Evolutionary conservation across 2,329 filamentous ascomycete genomes (phyloP), one percentile per base, ranked within the genome.

Genomic region (Trichophyton rubrum): DNA sequence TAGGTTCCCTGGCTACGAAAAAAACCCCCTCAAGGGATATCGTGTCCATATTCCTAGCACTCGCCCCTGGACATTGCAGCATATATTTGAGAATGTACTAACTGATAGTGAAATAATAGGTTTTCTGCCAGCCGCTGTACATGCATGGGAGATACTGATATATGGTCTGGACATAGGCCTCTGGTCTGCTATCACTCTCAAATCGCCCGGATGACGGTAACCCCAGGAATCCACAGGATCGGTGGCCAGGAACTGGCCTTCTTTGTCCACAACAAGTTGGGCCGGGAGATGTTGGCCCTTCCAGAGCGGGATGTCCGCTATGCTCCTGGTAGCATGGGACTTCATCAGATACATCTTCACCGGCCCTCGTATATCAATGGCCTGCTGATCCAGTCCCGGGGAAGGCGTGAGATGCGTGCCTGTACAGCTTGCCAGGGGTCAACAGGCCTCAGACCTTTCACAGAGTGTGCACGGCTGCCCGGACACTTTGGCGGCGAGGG

Each of bases 391-490:
- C 41, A 45, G n/a, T 45, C 41, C n/a, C 17, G 41, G 22, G 41
- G 41, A 17, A 45, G 41, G n/a, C 17, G n/a, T 45, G 41, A 20
- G 41, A 24, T 43, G 47, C n/a, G 17, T 45, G 41, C 22, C 24
- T 62, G 57, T 56, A 40, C 47, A 6, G 35, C 20, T 43, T 59
- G 45, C 38, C 27, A 30, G 27, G 27, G 27, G 6, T 5, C 27
- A 6, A 6, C 27, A 30, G 27, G 27, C 6, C 27, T 30, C 27
- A 30, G 27, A 6, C 56, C 56, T 17, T 59, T 62, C 38, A 49
- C 49, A 59, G 38, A 59, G 38, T 59, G 60, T 27, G 33, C 13
- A 43, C 43, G 60, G 27, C 13, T 61, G 8, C 47, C 49, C 17
- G 47, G 47, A 4, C 57, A 59, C 17, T 62, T 62, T 59, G 27